phyloP scores from a whole-genome alignment of 2,329 filamentous ascomycete species.

The Scytalidium sp. region DNA sequence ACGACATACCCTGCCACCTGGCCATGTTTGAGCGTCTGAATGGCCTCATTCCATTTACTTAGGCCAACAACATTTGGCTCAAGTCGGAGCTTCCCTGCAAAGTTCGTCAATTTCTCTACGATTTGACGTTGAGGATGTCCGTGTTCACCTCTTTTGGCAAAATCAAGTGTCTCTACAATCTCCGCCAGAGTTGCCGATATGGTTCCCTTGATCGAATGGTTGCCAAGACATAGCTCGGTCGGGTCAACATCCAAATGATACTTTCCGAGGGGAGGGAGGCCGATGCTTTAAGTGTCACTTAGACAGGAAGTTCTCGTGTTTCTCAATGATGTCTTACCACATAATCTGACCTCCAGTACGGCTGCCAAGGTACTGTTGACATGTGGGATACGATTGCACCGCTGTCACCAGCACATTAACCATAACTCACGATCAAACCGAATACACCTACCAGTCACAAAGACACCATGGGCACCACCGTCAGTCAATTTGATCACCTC shows the following conservation, averaged over 20 bases:
- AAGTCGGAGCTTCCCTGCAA: too few species aligned
- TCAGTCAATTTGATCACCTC: slow-evolving; percentile 17
- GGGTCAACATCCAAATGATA: slow-evolving; percentile 12
- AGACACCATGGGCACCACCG: slow-evolving; percentile 53
- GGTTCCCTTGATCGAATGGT: slow-evolving; percentile 14
- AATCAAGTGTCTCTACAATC: slow-evolving; percentile 13
- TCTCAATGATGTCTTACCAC: slow-evolving; percentile 10
- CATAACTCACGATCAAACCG: background rate
- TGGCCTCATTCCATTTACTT: slow-evolving; percentile 12
- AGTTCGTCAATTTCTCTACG: too few species aligned
- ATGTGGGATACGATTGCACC: slow-evolving; percentile 12
- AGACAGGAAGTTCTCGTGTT: background rate
- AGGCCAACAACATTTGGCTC: slow-evolving; percentile 13
- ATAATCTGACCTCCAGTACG: slow-evolving; percentile 13
- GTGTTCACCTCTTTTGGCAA: too few species aligned
- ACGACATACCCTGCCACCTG: slow-evolving; percentile 19
- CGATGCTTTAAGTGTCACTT: slow-evolving; percentile 2
- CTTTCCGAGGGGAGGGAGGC: slow-evolving; percentile 1
- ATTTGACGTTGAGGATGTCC: too few species aligned
- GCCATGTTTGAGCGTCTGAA: slow-evolving; percentile 17
- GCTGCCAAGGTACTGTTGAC: slow-evolving; percentile 10
- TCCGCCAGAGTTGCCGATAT: slow-evolving; percentile 13
- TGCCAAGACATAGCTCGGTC: slow-evolving; percentile 9
- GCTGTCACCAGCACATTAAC: slow-evolving; percentile 2
- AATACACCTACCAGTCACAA: slow-evolving; percentile 50